phyloP scores from a whole-genome alignment of 495 filamentous ascomycete genomes.

The Talaromyces stipitatus region DNA sequence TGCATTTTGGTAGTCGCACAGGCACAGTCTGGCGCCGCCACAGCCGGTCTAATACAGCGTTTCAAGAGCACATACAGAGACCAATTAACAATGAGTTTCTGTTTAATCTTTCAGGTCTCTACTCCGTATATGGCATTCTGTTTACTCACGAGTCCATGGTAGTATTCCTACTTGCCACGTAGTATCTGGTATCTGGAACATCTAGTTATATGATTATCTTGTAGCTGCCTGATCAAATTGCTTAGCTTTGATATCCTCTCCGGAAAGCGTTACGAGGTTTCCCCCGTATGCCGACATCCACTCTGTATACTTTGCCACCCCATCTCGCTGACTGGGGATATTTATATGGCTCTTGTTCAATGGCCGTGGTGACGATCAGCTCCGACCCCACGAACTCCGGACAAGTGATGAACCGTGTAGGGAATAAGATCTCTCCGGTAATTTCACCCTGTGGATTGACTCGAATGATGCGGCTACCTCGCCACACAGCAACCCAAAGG shows the following conservation, averaged over 20 bases:
- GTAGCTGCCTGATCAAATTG: not conserved
- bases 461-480: conserved; percentile 59
- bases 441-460: conserved; percentile 57
- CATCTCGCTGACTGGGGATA: conserved; percentile 51
- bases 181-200: not conserved
- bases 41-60: not conserved
- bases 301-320: conserved; percentile 58
- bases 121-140: not conserved
- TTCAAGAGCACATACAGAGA: not conserved
- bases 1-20: not conserved
- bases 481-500: conserved; percentile 74
- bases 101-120: not conserved
- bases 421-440: conserved; percentile 57
- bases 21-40: not conserved
- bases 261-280: conserved; percentile 48
- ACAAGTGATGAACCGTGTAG: conserved; percentile 65
- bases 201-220: not conserved
- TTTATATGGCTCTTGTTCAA: conserved; percentile 45
- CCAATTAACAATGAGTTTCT: not conserved
- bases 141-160: not conserved
- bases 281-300: conserved; percentile 60
- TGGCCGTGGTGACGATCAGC: conserved; percentile 68
- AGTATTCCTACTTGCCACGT: not conserved
- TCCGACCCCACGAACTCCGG: conserved; percentile 65
- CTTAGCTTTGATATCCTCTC: not conserved